Conservation (phyloP, 1,139 yeast species). For the Yamadazyma sp. region DNA sequence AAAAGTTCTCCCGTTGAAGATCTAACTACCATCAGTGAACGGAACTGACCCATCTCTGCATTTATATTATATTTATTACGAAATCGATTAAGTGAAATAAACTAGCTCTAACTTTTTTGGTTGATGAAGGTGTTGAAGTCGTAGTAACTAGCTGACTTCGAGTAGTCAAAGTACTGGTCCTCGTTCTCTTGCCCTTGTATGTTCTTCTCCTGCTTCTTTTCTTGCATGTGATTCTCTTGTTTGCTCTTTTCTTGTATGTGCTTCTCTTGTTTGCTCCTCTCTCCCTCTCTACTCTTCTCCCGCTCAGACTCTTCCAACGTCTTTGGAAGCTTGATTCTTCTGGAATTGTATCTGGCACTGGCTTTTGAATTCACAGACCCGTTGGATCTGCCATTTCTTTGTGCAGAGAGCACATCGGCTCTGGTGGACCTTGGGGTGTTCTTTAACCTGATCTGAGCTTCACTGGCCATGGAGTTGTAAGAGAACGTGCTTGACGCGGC, state of each 20-base stretch:
- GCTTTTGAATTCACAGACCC: slow-evolving; percentile 7
- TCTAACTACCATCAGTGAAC: slow-evolving; percentile 13
- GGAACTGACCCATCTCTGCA: slow-evolving; percentile 6
- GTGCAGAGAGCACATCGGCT: background rate
- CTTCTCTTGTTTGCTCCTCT: too few species aligned
- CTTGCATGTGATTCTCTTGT: too few species aligned
- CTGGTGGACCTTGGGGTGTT: slow-evolving; percentile 3
- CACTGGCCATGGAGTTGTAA: slow-evolving; percentile 17
- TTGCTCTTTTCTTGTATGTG: too few species aligned
- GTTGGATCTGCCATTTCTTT: background rate
- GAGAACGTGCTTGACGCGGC: slow-evolving; percentile 17
- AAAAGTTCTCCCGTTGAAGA: slow-evolving; percentile 8
- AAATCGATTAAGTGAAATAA: background rate
- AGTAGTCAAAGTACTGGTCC: slow-evolving; percentile 30
- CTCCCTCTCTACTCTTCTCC: too few species aligned
- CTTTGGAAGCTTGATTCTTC: slow-evolving; percentile 21
- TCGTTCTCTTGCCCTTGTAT: slow-evolving; percentile 2
- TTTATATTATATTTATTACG: too few species aligned
- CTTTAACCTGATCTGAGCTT: slow-evolving; percentile 19
- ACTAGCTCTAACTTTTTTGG: slow-evolving; percentile 17
- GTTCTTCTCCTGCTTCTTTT: slow-evolving; percentile 2
- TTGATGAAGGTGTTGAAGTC: slow-evolving; percentile 41
- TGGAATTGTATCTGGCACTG: slow-evolving; percentile 20
- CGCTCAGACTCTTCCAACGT: too few species aligned
- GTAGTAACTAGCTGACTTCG: slow-evolving; percentile 21